phyloP scores from a whole-genome alignment of 768 basidiomycete genomes.

The Psilocybe subaeruginosa region DNA sequence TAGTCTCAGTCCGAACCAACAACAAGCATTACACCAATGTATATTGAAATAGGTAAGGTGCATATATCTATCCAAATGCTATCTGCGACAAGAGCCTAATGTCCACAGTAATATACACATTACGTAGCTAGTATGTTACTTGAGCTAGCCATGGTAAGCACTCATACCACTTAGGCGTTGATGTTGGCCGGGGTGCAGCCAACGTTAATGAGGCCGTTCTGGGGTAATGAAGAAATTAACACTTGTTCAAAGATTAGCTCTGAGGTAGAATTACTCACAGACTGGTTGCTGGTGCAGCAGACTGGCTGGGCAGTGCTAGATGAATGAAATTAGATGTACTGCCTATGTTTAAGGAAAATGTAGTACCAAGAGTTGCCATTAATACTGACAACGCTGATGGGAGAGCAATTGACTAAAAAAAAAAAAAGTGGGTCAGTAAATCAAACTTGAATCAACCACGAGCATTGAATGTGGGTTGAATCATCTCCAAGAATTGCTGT shows the following conservation, averaged over 20 bases:
- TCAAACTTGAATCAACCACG: no score
- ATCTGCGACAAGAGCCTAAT: no score
- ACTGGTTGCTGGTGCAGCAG: conserved; percentile 25
- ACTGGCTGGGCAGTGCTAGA: conserved; percentile 22
- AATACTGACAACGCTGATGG: conserved; percentile 17
- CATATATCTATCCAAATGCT: no score
- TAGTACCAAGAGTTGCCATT: conserved; percentile 16
- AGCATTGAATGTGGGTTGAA: not conserved
- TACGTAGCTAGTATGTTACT: no score
- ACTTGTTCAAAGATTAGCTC: not conserved
- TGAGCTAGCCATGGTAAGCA: no score
- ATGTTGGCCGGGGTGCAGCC: no score
- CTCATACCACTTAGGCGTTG: no score
- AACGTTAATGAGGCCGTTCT: conserved; percentile 10
- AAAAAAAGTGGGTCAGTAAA: not conserved
- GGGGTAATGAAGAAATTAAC: not conserved
- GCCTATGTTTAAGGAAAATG: not conserved
- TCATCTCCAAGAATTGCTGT: conserved; percentile 22
- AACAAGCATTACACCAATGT: no score
- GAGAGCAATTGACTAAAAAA: conserved; percentile 18
- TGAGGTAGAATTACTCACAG: conserved; percentile 14
- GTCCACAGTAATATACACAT: no score
- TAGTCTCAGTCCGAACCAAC: no score
- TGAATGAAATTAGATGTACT: not conserved
- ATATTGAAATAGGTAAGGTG: no score